Evolutionary conservation across 148 eudicot genomes (phyloP), one percentile per base, ranked within the genome.

Genomic region (Persicaria tinctoria): DNA sequence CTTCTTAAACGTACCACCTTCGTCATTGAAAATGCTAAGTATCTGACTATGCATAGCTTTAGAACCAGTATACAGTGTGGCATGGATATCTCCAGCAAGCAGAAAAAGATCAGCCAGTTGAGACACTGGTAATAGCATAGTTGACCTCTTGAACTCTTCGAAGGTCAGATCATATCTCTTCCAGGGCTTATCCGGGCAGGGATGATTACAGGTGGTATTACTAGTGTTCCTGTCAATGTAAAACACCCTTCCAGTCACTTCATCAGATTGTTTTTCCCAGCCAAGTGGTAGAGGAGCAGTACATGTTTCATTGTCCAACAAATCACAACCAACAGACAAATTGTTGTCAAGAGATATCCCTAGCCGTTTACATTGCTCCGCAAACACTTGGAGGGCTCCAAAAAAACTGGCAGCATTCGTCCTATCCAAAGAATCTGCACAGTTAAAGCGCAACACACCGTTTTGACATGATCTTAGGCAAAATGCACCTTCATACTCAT

Each of bases 1-100:
- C 82, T 92, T 91, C 74, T 92, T 92, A 74, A 94, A 94, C 79
- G 90, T 94, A 49, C 98, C 88, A 59, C 92, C 86, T 75, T 92
- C 97, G 60, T 94, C 96, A 50, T 69, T 94, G 74, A 94, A 94
- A 73, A 94, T 91, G 83, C 78, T 90, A 46, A 94, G 88, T 85
- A 94, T 94, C 80, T 94, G 98, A 85, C 98, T 94, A 75, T 94
- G 98, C 98, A 94, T 94, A 49, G 98, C 98, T 84, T 90, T 92
- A 57, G 98, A 94, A 59, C 98, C 98, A 81, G 98, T 94, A 76
- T 94, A 94, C 59, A 94, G 83, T 5, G 98, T 94, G 38, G 98
- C 98, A 81, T 94, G 98, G 74, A 94, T 90, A 83, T 94, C 97
- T 46, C 98, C 98, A 73, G 97, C 96, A 76, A 79, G 78, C 63